Evolutionary conservation across 1,284 basidiomycete species (phyloP).

Genomic region (Athelia sp.): DNA sequence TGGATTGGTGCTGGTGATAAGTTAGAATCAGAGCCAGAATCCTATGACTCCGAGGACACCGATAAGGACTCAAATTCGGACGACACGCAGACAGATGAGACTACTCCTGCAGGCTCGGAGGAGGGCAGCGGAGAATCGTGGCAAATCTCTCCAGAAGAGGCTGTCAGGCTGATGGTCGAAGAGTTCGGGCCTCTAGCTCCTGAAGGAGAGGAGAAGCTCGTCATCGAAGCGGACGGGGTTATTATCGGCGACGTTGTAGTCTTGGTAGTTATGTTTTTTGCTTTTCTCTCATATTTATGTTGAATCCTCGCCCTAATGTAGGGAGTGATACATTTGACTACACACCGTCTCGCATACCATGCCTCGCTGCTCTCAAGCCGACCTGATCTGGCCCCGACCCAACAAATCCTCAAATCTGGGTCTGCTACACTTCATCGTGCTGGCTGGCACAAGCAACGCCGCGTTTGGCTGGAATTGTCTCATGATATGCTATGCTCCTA

Average conservation of each 20-base stretch:
- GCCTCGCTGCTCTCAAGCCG: constrained; percentile 53
- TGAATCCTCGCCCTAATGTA: constrained; percentile 14
- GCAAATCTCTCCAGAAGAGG: constrained; percentile 30
- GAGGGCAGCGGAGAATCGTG: constrained; percentile 18
- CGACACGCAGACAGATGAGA: constrained; percentile 3
- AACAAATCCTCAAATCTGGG: constrained; percentile 45
- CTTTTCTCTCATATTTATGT: neutral
- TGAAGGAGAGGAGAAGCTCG: constrained; percentile 42
- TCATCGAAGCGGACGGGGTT: constrained; percentile 50
- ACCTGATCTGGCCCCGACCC: constrained; percentile 11
- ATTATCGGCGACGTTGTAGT: constrained; percentile 45
- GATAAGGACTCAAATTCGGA: no score
- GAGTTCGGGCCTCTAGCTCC: constrained; percentile 44
- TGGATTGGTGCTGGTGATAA: constrained; percentile 23
- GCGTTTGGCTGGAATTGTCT: constrained; percentile 63
- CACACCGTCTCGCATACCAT: constrained; percentile 61
- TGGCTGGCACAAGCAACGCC: constrained; percentile 36
- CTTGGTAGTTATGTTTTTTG: constrained; percentile 25
- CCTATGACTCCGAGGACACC: constrained; percentile 10
- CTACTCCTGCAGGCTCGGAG: constrained; percentile 5
- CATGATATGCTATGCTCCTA: constrained; percentile 60
- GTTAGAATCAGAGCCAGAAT: constrained; percentile 19
- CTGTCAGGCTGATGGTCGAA: constrained; percentile 35
- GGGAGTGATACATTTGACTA: constrained; percentile 63
- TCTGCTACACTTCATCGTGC: constrained; percentile 47